These are phyloP conservation scores for Metschnikowia rubicola DNA, from an alignment of 805 yeast species.

Conservation along the genomic window DNA sequence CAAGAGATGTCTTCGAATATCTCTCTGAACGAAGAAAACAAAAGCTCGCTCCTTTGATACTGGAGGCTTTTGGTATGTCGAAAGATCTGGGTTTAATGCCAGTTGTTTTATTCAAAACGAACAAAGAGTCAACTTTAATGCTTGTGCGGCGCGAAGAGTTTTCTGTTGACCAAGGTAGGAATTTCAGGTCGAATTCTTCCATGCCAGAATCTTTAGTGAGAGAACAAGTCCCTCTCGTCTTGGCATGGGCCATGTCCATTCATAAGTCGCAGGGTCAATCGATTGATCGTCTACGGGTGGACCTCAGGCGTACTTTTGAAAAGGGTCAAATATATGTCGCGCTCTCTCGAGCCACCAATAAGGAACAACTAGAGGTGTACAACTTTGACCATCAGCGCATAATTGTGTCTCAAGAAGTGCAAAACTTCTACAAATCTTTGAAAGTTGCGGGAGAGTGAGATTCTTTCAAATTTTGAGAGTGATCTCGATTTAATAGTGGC, in stretches of 20 bases:
- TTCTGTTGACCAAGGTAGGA: conserved; percentile 28
- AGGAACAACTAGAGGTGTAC: conserved; percentile 78
- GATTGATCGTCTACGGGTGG: conserved; percentile 69
- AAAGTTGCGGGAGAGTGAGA: conserved; percentile 2
- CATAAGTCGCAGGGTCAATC: conserved; percentile 97
- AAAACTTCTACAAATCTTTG: conserved; percentile 59
- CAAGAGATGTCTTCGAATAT: conserved; percentile 2
- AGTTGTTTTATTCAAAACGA: conserved; percentile 43
- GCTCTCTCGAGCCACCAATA: conserved; percentile 77
- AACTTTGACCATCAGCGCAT: conserved; percentile 67
- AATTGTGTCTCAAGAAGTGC: conserved; percentile 66
- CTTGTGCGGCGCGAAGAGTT: conserved; percentile 35
- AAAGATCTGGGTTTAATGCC: conserved; percentile 31
- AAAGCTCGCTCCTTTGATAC: conserved; percentile 10
- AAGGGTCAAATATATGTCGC: conserved; percentile 97
- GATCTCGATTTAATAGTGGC: no score
- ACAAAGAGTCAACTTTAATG: conserved; percentile 28
- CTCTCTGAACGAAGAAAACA: conserved; percentile 14
- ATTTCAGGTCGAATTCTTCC: neutral
- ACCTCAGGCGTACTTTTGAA: conserved; percentile 73
- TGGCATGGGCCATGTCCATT: conserved; percentile 96
- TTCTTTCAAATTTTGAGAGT: no score
- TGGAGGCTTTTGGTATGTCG: conserved; percentile 9
- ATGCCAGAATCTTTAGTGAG: conserved; percentile 8
- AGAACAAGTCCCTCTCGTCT: conserved; percentile 73